Percentiles rank a stretch among this genome's conserved stretches.
Conservation (phyloP, 169 alveolate species). For the Eimeria tenella region DNA sequence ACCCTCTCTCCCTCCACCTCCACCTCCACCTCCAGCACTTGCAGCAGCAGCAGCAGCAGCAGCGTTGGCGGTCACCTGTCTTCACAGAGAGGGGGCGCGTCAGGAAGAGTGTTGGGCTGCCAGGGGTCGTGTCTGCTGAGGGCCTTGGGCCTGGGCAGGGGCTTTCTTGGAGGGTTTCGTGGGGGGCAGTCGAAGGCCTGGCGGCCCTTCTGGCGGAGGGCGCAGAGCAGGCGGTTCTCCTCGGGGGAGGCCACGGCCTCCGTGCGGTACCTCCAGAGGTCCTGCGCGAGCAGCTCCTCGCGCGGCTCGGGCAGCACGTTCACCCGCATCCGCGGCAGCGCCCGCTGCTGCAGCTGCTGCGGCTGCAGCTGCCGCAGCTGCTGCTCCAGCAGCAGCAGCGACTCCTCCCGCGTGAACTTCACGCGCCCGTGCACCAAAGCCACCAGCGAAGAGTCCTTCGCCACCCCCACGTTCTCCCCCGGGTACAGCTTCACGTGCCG, state of each 20-base stretch:
- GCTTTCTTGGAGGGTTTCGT: constrained; percentile 86
- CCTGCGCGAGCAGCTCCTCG: constrained; percentile 89
- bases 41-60: neutral
- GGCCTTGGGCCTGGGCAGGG: constrained; percentile 88
- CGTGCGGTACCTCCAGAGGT: constrained; percentile 92
- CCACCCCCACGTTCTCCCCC: constrained; percentile 86
- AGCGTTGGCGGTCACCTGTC: constrained; percentile 22
- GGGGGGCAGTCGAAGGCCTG: constrained; percentile 68
- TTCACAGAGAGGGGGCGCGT: constrained; percentile 74
- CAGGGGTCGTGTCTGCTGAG: constrained; percentile 85
- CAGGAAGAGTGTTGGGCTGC: constrained; percentile 89
- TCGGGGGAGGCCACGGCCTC: constrained; percentile 90
- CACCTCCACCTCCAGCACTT: neutral
- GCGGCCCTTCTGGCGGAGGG: constrained; percentile 85
- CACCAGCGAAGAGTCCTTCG: constrained; percentile 75
- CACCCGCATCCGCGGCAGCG: constrained; percentile 82
- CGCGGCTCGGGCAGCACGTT: constrained; percentile 91
- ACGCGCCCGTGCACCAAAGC: constrained; percentile 88
- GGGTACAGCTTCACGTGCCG: constrained; percentile 91
- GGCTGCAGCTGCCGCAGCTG: constrained; percentile 86
- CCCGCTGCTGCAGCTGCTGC: neutral
- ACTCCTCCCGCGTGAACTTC: constrained; percentile 90
- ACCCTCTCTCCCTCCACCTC: neutral
- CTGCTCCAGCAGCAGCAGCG: constrained; percentile 48
- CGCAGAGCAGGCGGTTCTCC: constrained; percentile 88